phyloP scores from a whole-genome alignment of 192 early-diverging fungal genomes.

The Coemansia sp. region DNA sequence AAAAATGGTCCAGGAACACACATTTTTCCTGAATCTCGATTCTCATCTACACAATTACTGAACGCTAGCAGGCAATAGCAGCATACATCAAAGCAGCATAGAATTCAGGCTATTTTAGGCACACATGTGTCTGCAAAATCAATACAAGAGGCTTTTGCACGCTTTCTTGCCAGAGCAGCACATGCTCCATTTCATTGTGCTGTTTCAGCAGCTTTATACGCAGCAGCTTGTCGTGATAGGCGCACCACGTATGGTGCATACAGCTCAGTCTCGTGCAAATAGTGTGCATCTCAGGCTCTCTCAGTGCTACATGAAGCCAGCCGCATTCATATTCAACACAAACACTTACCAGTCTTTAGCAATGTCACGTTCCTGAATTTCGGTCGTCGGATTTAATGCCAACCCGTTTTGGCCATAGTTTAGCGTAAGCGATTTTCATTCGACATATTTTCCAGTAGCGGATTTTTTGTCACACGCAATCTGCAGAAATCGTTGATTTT shows the following conservation, averaged over 20 bases:
- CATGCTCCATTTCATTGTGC: conserved; percentile 1
- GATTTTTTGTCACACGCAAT: not conserved
- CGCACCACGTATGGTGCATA: conserved; percentile 28
- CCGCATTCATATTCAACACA: conserved; percentile 23
- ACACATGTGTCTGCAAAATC: too few relatives aligned
- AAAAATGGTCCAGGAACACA: not conserved
- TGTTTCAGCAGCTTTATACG: conserved; percentile 25
- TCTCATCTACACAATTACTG: too few relatives aligned
- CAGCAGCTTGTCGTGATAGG: conserved; percentile 40
- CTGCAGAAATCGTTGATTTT: not conserved
- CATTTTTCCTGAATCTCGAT: conserved; percentile 1
- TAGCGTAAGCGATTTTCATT: conserved; percentile 36
- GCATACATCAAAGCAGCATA: too few relatives aligned
- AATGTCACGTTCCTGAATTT: conserved; percentile 14
- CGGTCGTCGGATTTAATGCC: conserved; percentile 24
- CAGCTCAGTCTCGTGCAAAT: conserved; percentile 15
- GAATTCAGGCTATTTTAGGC: too few relatives aligned
- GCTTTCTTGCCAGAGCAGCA: not conserved
- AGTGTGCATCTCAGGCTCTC: conserved; percentile 23
- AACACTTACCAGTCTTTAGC: conserved; percentile 33
- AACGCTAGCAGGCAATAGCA: too few relatives aligned
- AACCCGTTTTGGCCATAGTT: conserved; percentile 29
- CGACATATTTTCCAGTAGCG: not conserved
- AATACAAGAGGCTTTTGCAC: not conserved
- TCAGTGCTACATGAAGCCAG: conserved; percentile 1